These are phyloP conservation scores for Inonotus obliquus DNA, from an alignment of 1,284 basidiomycete species.

Conservation along the genomic window DNA sequence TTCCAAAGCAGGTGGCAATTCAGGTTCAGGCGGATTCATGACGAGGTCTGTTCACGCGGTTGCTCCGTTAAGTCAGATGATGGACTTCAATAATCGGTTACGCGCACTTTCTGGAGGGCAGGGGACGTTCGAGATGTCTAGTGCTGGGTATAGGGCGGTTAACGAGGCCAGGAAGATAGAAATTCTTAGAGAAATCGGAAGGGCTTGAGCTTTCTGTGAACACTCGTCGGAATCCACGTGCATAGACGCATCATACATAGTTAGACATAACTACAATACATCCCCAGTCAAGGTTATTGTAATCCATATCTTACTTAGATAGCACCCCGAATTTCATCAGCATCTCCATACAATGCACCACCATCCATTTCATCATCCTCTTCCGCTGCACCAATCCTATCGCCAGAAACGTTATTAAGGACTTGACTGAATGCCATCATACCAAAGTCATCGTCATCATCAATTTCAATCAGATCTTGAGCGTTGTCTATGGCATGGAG, in stretches of 20 bases:
- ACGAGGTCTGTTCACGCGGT: constrained; percentile 63
- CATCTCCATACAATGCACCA: constrained; percentile 71
- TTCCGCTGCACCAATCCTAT: constrained; percentile 50
- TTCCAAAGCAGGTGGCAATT: constrained; percentile 21
- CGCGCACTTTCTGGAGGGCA: constrained; percentile 80
- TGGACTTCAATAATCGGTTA: constrained; percentile 75
- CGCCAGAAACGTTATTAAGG: constrained; percentile 49
- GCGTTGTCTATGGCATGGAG: constrained; percentile 21
- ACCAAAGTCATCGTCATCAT: constrained; percentile 43
- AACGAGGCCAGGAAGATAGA: constrained; percentile 54
- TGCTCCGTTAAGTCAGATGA: constrained; percentile 74
- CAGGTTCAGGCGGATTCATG: constrained; percentile 31
- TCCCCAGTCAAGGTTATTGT: too few species aligned
- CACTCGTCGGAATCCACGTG: constrained; percentile 11
- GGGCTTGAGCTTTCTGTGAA: constrained; percentile 38
- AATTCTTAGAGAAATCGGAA: constrained; percentile 71
- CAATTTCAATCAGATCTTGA: constrained; percentile 30
- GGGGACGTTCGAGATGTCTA: constrained; percentile 75
- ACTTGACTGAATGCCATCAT: constrained; percentile 73
- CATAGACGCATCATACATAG: neutral
- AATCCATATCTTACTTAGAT: neutral
- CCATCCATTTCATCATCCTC: constrained; percentile 73
- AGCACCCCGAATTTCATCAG: constrained; percentile 64
- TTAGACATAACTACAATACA: neutral
- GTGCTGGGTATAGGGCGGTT: constrained; percentile 70